These are phyloP conservation scores for Geotrichum aggregatum DNA, from an alignment of 1,139 yeast species.

Conservation along the genomic window DNA sequence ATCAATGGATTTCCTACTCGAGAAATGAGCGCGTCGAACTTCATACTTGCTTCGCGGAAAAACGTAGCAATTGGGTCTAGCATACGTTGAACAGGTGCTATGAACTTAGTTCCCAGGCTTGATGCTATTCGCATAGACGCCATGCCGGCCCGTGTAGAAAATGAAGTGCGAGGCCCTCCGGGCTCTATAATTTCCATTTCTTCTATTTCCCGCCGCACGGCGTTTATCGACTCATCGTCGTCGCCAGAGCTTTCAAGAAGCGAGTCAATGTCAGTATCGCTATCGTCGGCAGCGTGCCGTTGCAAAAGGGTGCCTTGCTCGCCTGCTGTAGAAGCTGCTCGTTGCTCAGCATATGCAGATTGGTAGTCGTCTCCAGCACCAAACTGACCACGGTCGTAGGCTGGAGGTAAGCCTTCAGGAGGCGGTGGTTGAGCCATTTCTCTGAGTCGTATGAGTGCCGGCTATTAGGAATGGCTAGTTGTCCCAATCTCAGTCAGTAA, in stretches of 20 bases:
- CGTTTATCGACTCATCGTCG: constrained; percentile 17
- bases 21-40: constrained; percentile 55
- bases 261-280: constrained; percentile 8
- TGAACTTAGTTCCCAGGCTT: constrained; percentile 45
- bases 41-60: constrained; percentile 44
- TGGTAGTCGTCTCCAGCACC: neutral
- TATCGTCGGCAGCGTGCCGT: neutral
- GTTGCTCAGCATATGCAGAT: constrained; percentile 1
- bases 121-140: constrained; percentile 32
- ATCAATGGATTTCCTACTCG: constrained; percentile 82
- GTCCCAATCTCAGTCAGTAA: too few relatives aligned
- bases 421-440: constrained; percentile 1
- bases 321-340: constrained; percentile 4
- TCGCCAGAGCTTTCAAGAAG: constrained; percentile 13
- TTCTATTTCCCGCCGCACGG: constrained; percentile 35
- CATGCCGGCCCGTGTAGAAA: constrained; percentile 27
- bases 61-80: constrained; percentile 68
- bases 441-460: too few relatives aligned
- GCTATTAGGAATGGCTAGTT: too few relatives aligned
- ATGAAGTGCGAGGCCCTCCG: constrained; percentile 23
- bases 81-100: constrained; percentile 50
- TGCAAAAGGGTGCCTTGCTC: constrained; percentile 1
- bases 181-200: constrained; percentile 45
- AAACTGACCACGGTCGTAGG: constrained; percentile 2
- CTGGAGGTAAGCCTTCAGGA: constrained; percentile 8